Base-by-base conservation (phyloP, 805 yeast species). In the Jamesozyma gamospora region DNA sequence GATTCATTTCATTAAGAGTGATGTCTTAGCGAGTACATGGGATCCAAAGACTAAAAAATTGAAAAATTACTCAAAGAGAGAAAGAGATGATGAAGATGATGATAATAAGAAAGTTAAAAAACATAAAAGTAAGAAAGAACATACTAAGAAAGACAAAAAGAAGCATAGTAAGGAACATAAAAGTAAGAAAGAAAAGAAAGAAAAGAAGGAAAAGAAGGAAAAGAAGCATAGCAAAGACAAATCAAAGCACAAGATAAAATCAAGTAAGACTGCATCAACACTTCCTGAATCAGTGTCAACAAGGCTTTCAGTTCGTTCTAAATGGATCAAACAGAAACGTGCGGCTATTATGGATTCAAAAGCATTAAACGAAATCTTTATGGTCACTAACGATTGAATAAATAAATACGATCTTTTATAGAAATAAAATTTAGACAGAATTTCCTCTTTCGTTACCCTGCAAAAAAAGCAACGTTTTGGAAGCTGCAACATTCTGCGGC, bases 291-390 rank as follows among this genome's bases (percentile, higher is more conserved):
- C 68, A 6, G 63, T 72, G 1, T 50, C 72, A 11, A 71, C 80
- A n/a, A 69, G 82, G 52, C 57, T 77, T 36, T 79, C 94, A 1
- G 82, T 82, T 4, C 74, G 97, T 58, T 79, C 94, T 17, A 80
- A 75, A 59, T 88, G 86, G 80, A 88, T 90, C 40, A 80, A 72
- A 48, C 95, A 87, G 59, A 90, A 90, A 58, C 73, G 92, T 52
- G 92, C 94, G 10, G 90, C 96, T 1, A 86, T 88, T 0, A 75
- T 82, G 78, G 97, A 90, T 57, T 72, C 82, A 2, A 79, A 85
- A 58, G 87, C 95, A 12, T 70, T 90, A 45, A 86, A 84, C 50
- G 97, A 90, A 62, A 90, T 90, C 42, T 84, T 90, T 56, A 90
- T 90, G 96, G 75, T 87, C 35, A 67, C 81, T 21, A 72, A 69